Evolutionary conservation across 1,284 basidiomycete genomes (phyloP), one percentile per base, ranked within the genome.

Genomic region (Pyrrhoderma noxium): DNA sequence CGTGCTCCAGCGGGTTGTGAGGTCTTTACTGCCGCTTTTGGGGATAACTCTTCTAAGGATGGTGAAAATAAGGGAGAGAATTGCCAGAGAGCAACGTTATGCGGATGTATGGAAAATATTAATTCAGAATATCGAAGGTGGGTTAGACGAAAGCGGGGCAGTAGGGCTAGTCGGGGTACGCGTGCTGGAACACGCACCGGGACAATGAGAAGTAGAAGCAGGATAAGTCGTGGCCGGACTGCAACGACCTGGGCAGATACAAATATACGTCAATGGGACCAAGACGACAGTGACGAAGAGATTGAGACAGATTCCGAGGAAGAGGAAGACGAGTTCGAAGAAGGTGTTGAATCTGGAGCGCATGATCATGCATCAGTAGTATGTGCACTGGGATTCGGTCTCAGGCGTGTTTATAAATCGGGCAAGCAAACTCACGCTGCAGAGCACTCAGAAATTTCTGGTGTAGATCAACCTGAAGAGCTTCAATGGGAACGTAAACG

Each of bases 61-160:
- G 36, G 23, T 34, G n/a, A 18, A 8, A 38, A 14, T 13, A 37
- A 14, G 3, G 39, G 31, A n/a, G n/a, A n/a, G 37, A 31, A 5
- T 11, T 5, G 11, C 27, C 27, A 31, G 11, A 1, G 14, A 27
- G 14, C 13, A 23, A 39, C 31, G 3, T 43, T 52, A 23, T 52
- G 50, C 23, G 51, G 45, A n/a, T 52, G 51, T n/a, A 52, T 52
- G 51, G 45, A 52, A 19, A 52, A 44, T 38, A 38, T 52, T 25
- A 45, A 52, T 27, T 19, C 16, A 8, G 45, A 47, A 23, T 46
- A 36, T 31, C n/a, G 51, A 39, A 38, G 34, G 21, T 52, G 51
- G 51, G 19, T 47, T 19, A 45, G 50, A 2, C 31, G 39, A n/a
- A 47, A 21, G 23, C 27, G n/a, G 11, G 37, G 38, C 21, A 37